Base-by-base conservation (phyloP, 352 stramenopile species). In the Phytophthora multivora region DNA sequence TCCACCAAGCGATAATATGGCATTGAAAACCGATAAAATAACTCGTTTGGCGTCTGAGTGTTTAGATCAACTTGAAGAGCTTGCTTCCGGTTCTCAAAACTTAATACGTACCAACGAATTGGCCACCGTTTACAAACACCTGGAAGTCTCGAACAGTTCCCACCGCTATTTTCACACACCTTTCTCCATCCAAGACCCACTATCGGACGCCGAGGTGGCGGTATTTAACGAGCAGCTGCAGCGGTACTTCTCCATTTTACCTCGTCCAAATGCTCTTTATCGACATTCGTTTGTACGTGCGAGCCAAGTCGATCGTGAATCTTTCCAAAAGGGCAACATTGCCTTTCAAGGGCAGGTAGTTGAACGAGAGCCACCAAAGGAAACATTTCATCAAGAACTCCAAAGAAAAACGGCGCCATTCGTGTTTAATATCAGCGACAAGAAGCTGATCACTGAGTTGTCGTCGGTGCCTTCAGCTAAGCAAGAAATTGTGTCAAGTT, bases 271-370 rank as follows among this genome's bases (percentile, higher is more conserved):
- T 1, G 66, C 63, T 3, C 48, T 88, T 13, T 89, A 89, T 38
- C 73, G 64, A 2, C 80, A 89, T 26, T 42, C n/a, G 8, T 89
- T 89, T 43, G 51, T 64, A n/a, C 59, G 23, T 31, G 48, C 28
- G 9, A 36, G 35, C 26, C 35, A 8, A 36, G 25, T 1, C 15
- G n/a, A 25, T 39, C 5, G 19, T 51, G 15, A 76, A 60, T 42
- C 43, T 16, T 75, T 86, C 40, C 53, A 67, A 25, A 87, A 86
- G 23, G 80, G 80, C 0, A 89, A 89, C 39, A 83, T 89, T 30
- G 41, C 42, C 31, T 89, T 89, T 30, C 59, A 59, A 64, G 79
- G 79, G 6, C 58, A 69, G 1, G 12, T 86, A 7, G 53, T 75
- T 45, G 5, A 38, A 4, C 73, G 79, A 33, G 33, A 21, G 11